Evolutionary conservation across 2,329 filamentous ascomycete genomes (phyloP), one percentile per base, ranked within the genome.

Genomic region (Alternaria sp.): DNA sequence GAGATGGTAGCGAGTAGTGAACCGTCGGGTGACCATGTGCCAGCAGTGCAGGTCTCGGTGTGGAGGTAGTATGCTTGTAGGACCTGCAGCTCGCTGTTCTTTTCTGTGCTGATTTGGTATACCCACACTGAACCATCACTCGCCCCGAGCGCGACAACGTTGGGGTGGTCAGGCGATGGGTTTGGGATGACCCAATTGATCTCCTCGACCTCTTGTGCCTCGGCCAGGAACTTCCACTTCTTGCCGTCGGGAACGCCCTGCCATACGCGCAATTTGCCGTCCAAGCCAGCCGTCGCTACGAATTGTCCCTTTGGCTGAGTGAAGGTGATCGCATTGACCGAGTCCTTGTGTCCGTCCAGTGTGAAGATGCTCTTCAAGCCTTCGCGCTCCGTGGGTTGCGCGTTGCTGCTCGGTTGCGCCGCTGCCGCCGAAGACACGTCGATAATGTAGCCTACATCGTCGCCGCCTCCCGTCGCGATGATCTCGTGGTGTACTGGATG

Each of bases 51-150:
- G 28, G 91, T 81, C 17, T 81, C 90, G 3, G 91, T 94, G 81
- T 98, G 95, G 26, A 96, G 84, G 83, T 97, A 97, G 81, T 95
- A 97, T 26, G 90, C 90, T 80, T 97, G 92, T 5, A 96, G 85
- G 72, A 98, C 95, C 69, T 89, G 88, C 52, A 98, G 83, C 7
- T 91, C 83, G 31, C 80, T 80, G 13, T 82, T 78, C 34, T 81
- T 79, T 33, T 91, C 53, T 82, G 82, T 29, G 85, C 81, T 76
- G 93, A 98, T 84, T n/a, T 88, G 89, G 80, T 97, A 97, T 9
- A 99, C 90, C 95, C 95, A 99, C 40, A 97, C 93, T 51, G 89
- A 93, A 54, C 95, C 95, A 75, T 99, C 93, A 34, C 86, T 90
- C 33, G 93, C 93, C 56, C 95, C 95, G 7, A 99, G 81, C 0